Conservation (phyloP, 805 yeast genomes). For the Starmerella powellii region DNA sequence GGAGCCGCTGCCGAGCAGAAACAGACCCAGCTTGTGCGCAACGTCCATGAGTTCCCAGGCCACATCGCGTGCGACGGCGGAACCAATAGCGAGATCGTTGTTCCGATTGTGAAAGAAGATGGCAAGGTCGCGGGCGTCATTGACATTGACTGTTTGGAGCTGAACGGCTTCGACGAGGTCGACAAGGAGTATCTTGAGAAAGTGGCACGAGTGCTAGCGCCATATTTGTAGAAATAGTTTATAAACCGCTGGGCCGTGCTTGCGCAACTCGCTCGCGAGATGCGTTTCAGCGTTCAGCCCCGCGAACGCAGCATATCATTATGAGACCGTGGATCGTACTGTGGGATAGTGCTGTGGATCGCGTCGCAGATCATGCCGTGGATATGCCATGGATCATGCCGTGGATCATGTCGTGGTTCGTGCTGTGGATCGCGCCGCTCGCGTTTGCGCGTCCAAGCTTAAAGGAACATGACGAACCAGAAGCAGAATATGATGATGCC, state of each 20-base stretch:
- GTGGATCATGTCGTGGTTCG: too few species aligned
- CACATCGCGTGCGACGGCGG: constrained; percentile 97
- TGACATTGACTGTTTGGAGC: constrained; percentile 67
- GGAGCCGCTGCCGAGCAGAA: constrained; percentile 60
- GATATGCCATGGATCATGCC: too few species aligned
- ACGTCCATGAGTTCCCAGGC: constrained; percentile 73
- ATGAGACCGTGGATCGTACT: too few species aligned
- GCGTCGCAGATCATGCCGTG: too few species aligned
- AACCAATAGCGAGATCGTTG: constrained; percentile 85
- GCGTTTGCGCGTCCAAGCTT: too few species aligned
- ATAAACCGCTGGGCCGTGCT: too few species aligned
- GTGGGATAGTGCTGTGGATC: too few species aligned
- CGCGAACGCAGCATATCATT: too few species aligned
- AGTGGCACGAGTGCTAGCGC: constrained; percentile 42
- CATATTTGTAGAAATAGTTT: constrained; percentile 33
- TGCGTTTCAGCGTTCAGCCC: too few species aligned
- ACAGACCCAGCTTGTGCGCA: constrained; percentile 59
- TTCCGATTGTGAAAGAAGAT: constrained; percentile 48
- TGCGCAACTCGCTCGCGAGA: too few species aligned
- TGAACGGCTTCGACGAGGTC: constrained; percentile 51
- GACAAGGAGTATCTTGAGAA: constrained; percentile 52
- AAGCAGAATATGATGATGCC: constrained; percentile 40
- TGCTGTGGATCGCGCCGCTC: too few species aligned
- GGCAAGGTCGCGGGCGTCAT: constrained; percentile 56
- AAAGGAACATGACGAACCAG: constrained; percentile 33